phyloP scores from a whole-genome alignment of 1,284 basidiomycete genomes.

The Athelia psychrophila region DNA sequence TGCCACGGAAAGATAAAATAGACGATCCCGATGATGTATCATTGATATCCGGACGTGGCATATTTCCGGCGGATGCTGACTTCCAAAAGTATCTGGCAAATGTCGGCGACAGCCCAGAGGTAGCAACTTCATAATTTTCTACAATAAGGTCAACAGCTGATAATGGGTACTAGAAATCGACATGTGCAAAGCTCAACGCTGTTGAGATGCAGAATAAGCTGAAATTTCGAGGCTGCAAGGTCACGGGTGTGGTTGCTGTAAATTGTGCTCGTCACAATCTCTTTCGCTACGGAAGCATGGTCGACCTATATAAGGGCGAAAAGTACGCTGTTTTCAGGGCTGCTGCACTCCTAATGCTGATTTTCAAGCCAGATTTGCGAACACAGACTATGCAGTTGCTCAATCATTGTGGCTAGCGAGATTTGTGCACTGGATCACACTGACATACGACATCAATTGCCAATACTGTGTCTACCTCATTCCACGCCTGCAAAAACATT shows the following conservation, averaged over 20 bases:
- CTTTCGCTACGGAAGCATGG: constrained; percentile 4
- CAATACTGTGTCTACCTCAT: constrained; percentile 5
- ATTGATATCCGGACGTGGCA: not conserved
- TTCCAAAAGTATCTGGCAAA: not conserved
- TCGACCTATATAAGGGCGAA: constrained; percentile 10
- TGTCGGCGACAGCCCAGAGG: not conserved
- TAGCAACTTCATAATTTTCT: not conserved
- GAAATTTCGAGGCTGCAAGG: constrained; percentile 1
- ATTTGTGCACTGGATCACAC: not conserved
- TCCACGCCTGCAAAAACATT: constrained; percentile 1
- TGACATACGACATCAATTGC: constrained; percentile 7
- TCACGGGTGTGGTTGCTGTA: constrained; percentile 2
- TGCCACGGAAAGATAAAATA: not conserved
- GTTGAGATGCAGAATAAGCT: constrained; percentile 5
- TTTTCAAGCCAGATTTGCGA: not conserved
- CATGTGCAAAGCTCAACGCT: constrained; percentile 7
- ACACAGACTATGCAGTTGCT: constrained; percentile 2
- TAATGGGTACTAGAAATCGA: constrained; percentile 5
- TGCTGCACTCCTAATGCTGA: not conserved
- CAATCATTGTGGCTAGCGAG: not conserved
- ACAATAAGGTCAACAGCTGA: not conserved
- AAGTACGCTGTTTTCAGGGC: constrained; percentile 1
- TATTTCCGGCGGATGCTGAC: not conserved
- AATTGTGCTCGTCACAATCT: constrained; percentile 4
- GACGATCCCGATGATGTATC: constrained; percentile 1